Evolutionary conservation across 768 basidiomycete species (phyloP).

Genomic region (Russula ochroleuca): DNA sequence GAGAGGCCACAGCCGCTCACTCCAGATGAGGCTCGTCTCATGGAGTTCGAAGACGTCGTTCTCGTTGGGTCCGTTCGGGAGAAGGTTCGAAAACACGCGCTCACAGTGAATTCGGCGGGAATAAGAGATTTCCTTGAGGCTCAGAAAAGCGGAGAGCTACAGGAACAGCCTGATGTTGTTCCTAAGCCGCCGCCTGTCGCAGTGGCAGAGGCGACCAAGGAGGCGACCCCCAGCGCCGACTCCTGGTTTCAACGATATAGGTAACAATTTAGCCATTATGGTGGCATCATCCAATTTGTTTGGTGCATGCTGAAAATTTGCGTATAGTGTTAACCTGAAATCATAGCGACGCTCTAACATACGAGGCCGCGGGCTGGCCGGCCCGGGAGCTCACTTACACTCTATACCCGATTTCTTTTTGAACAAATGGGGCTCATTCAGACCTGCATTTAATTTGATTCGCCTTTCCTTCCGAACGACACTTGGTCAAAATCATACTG

Average conservation of each 20-base stretch:
- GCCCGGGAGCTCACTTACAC: no score
- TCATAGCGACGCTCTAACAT: no score
- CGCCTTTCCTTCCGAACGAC: background rate
- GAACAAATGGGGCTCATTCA: no score
- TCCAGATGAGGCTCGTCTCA: constrained; percentile 15
- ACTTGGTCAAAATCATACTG: background rate
- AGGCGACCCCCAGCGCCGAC: no score
- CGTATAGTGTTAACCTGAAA: no score
- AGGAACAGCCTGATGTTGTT: background rate
- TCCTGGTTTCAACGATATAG: background rate
- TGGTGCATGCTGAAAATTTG: background rate
- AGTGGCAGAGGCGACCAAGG: no score
- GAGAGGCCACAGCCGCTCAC: constrained; percentile 15
- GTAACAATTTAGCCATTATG: background rate
- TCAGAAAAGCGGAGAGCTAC: background rate
- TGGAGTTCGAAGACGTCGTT: constrained; percentile 17
- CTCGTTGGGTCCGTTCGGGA: constrained; percentile 21
- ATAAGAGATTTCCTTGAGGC: constrained; percentile 8
- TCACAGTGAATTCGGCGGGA: background rate
- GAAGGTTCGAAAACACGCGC: constrained; percentile 1
- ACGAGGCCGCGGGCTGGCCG: no score
- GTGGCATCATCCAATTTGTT: background rate
- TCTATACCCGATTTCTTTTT: no score
- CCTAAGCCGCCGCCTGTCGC: no score
- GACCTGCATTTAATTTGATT: no score